phyloP scores from a whole-genome alignment of 1,284 basidiomycete genomes.

The Cutaneotrichosporon arboriforme region DNA sequence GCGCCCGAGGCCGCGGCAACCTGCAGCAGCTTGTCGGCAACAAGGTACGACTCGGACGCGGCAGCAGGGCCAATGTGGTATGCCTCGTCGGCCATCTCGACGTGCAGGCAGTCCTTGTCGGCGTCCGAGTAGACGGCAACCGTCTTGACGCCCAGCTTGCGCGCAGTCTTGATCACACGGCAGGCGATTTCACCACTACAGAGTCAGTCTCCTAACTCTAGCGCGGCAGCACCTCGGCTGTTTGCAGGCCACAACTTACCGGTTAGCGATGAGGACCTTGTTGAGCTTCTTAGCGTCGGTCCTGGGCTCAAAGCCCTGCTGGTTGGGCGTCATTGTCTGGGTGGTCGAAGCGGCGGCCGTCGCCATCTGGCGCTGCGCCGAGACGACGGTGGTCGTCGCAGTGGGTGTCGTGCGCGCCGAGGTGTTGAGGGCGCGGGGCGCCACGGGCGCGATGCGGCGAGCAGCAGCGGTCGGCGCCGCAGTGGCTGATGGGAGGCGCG shows the following conservation, averaged over 20 bases:
- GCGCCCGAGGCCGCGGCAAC: slow-evolving; percentile 74
- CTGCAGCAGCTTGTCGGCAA: slow-evolving; percentile 81
- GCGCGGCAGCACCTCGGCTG: not conserved
- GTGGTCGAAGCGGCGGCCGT: slow-evolving; percentile 5
- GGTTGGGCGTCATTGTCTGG: slow-evolving; percentile 1
- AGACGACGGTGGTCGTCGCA: not conserved
- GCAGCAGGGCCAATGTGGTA: slow-evolving; percentile 87
- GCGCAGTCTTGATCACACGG: slow-evolving; percentile 83
- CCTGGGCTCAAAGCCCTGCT: slow-evolving; percentile 6
- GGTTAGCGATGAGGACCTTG: slow-evolving; percentile 82
- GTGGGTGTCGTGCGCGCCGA: not conserved
- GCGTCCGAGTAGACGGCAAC: slow-evolving; percentile 89
- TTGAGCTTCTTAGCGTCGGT: slow-evolving; percentile 26
- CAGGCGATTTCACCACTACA: slow-evolving; percentile 84
- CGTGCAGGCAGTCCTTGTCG: slow-evolving; percentile 75
- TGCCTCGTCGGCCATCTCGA: slow-evolving; percentile 79
- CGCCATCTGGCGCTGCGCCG: slow-evolving; percentile 1
- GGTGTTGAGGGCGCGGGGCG: slow-evolving; percentile 7
- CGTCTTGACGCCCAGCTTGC: slow-evolving; percentile 77
- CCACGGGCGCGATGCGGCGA: not conserved
- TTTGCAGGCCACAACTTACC: slow-evolving; percentile 52
- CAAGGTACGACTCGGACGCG: slow-evolving; percentile 79
- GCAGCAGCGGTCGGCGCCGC: not conserved
- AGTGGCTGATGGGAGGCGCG: slow-evolving; percentile 2
- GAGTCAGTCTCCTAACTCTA: too few species aligned